phyloP scores from a whole-genome alignment of 78 protist genomes.

The Tieghemostelium lacteum region DNA sequence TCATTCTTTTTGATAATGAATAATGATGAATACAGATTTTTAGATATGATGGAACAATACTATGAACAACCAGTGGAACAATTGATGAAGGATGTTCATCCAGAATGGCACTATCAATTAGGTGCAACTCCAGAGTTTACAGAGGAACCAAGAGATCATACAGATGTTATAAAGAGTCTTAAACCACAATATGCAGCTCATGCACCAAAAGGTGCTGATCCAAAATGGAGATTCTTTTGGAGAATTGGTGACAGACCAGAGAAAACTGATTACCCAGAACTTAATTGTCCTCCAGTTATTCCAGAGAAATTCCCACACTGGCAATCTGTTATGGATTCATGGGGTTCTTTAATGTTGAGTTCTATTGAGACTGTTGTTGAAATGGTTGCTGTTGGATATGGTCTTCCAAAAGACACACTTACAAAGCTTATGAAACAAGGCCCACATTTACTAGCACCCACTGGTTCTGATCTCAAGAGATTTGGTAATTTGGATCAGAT shows the following conservation, averaged over 20 bases:
- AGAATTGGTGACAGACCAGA: conserved; percentile 90
- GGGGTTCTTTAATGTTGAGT: conserved; percentile 68
- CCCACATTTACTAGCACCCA: conserved; percentile 95
- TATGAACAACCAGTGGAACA: conserved; percentile 83
- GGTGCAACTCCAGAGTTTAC: conserved; percentile 91
- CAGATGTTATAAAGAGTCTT: conserved; percentile 45
- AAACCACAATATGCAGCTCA: conserved; percentile 81
- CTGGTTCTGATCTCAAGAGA: conserved; percentile 89
- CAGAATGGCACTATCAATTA: conserved; percentile 89
- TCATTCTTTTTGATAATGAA: neutral
- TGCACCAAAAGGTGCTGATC: conserved; percentile 90
- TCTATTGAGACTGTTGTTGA: conserved; percentile 62
- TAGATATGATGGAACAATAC: conserved; percentile 90
- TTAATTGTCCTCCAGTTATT: conserved; percentile 86
- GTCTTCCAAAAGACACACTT: conserved; percentile 70
- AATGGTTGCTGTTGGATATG: conserved; percentile 79
- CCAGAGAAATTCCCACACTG: conserved; percentile 85
- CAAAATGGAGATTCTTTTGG: conserved; percentile 95
- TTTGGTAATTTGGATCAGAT: conserved; percentile 69
- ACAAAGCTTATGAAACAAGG: conserved; percentile 80
- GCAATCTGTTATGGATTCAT: conserved; percentile 78
- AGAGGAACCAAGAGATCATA: conserved; percentile 81
- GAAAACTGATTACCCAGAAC: conserved; percentile 74
- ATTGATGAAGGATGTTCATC: conserved; percentile 86
- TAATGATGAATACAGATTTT: conserved; percentile 20